phyloP scores from a whole-genome alignment of 2,329 filamentous ascomycete species.

The Colletotrichum tanaceti region DNA sequence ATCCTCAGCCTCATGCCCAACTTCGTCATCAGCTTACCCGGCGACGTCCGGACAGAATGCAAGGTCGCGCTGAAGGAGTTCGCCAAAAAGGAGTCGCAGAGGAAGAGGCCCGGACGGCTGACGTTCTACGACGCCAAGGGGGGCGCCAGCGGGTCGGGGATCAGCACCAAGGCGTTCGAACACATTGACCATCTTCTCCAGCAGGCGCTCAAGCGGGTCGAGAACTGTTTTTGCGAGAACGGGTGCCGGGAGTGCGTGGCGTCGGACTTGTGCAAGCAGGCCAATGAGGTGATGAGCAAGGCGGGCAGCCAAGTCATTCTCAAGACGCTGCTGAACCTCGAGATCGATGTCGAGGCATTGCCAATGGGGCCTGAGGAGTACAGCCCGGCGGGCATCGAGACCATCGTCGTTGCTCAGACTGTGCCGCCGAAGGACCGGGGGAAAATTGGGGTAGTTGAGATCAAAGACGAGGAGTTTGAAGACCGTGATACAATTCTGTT shows the following conservation, averaged over 20 bases:
- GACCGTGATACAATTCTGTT: constrained; percentile 18
- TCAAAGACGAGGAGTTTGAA: constrained; percentile 41
- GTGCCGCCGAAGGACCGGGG: constrained; percentile 60
- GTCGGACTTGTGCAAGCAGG: constrained; percentile 84
- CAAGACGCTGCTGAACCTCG: constrained; percentile 77
- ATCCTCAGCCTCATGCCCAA: constrained; percentile 88
- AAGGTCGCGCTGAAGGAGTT: constrained; percentile 92
- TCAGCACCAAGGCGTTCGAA: constrained; percentile 93
- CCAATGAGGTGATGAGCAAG: constrained; percentile 94
- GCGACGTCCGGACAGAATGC: constrained; percentile 94
- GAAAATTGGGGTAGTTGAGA: constrained; percentile 15
- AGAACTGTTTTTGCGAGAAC: constrained; percentile 78
- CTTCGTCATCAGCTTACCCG: constrained; percentile 89
- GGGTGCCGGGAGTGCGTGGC: constrained; percentile 94
- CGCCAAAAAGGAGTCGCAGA: constrained; percentile 71
- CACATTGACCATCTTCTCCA: constrained; percentile 83
- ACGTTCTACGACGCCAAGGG: constrained; percentile 98
- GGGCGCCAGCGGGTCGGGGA: constrained; percentile 83
- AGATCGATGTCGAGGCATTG: constrained; percentile 85
- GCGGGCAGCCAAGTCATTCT: constrained; percentile 86
- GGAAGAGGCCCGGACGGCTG: constrained; percentile 87
- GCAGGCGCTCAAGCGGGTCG: constrained; percentile 81
- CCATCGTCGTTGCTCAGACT: constrained; percentile 78
- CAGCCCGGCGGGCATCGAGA: constrained; percentile 80
- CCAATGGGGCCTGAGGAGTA: constrained; percentile 85